Base-by-base conservation (phyloP, 2,329 filamentous ascomycete species). In the Saccharata proteae region DNA sequence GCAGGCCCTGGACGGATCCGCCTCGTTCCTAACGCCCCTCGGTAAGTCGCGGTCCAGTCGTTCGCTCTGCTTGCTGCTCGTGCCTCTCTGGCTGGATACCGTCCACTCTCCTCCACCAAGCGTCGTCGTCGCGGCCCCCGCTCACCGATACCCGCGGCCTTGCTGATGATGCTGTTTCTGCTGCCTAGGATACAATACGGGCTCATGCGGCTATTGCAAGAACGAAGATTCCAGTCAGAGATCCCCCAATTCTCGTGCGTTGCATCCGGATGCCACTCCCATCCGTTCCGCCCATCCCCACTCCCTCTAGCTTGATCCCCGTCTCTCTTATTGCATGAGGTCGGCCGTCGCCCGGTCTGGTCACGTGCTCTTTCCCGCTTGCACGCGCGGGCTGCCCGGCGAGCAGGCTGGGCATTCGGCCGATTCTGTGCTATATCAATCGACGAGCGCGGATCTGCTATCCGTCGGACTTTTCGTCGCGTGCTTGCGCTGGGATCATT, bases 131-230 rank as follows among this genome's bases (percentile, higher is more conserved):
- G 32, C 32, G 27, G 31, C 28, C 38, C 32, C 34, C 37, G 24
- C 35, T 35, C 26, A 34, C 35, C 37, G 25, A 30, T 34, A 52
- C 47, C 31, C 31, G 38, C n/a, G n/a, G n/a, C n/a, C n/a, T n/a
- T n/a, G n/a, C n/a, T n/a, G n/a, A n/a, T n/a, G n/a, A n/a, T n/a
- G n/a, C 32, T 32, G 32, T 32, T 34, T 38, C 29, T 16, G 35
- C 16, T 36, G 30, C 35, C 26, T 40, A 65, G 63, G 62, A 46
- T 67, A 65, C 47, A 58, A 61, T 41, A 51, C 50, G 37, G 55
- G 61, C 42, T 58, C 59, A 37, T 67, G 63, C 46, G 63, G 63
- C 33, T 67, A 67, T 46, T 67, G 63, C 55, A 65, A 64, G 54
- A 47, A 54, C 39, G 49, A 53, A 40, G 47, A 57, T 26, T 54